Evolutionary conservation across 495 filamentous ascomycete species (phyloP).

Genomic region (Acidomyces sp.): DNA sequence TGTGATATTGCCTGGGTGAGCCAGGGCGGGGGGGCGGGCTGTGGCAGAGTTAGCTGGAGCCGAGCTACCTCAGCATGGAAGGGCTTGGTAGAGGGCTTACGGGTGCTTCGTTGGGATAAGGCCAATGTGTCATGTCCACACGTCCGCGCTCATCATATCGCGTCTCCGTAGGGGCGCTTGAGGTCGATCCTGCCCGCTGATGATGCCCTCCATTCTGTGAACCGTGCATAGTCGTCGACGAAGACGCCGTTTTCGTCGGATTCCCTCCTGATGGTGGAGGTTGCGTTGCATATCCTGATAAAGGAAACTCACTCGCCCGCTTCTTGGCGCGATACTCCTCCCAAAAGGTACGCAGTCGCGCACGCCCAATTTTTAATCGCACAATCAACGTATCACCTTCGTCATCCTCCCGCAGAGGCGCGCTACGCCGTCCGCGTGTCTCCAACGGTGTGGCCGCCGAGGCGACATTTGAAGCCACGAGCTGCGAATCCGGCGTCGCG

Average conservation of each 20-base stretch:
- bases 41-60: constrained; percentile 4
- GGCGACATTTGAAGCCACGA: too few relatives aligned
- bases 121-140: constrained; percentile 5
- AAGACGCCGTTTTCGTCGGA: too few relatives aligned
- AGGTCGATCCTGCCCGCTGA: constrained; percentile 6
- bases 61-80: too few relatives aligned
- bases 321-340: constrained; percentile 48
- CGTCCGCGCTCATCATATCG: constrained; percentile 14
- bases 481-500: constrained; percentile 64
- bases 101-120: constrained; percentile 14
- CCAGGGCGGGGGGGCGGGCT: constrained; percentile 76
- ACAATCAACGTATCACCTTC: constrained; percentile 51
- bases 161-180: constrained; percentile 3
- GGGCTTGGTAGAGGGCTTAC: constrained; percentile 20
- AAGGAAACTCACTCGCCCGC: constrained; percentile 32
- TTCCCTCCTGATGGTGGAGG: constrained; percentile 11
- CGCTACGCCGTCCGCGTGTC: constrained; percentile 47
- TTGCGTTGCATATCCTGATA: constrained; percentile 19
- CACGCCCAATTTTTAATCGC: constrained; percentile 48
- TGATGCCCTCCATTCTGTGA: too few relatives aligned
- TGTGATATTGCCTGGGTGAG: constrained; percentile 50
- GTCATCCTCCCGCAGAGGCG: constrained; percentile 47
- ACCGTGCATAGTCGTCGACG: too few relatives aligned
- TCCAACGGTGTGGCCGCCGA: too few relatives aligned
- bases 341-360: constrained; percentile 26